Percentiles rank a stretch among this genome's conserved stretches.
phyloP scores from a whole-genome alignment of 148 eudicot genomes.

The Amaranthus cruentus region DNA sequence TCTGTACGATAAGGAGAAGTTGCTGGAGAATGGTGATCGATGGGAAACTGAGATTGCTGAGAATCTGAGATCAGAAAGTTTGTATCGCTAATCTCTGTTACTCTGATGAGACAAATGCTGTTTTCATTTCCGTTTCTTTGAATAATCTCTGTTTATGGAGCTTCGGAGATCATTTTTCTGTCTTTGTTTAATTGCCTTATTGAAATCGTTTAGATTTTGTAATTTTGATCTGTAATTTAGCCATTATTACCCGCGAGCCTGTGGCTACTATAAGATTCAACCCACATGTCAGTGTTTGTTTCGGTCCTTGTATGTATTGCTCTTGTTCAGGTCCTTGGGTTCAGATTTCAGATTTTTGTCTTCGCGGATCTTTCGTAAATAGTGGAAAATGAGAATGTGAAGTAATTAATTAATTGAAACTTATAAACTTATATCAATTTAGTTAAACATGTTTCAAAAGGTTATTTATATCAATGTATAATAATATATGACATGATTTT shows the following conservation, averaged over 20 bases:
- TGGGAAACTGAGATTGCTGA: constrained; percentile 99
- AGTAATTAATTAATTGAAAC: no score
- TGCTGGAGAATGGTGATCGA: constrained; percentile 94
- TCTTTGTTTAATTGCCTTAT: background rate
- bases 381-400: no score
- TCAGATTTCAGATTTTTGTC: no score
- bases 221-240: background rate
- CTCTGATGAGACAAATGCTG: background rate
- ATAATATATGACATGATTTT: no score
- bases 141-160: constrained; percentile 20
- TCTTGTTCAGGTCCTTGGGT: no score
- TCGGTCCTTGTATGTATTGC: background rate
- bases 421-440: no score
- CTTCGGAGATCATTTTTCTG: constrained; percentile 18
- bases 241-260: background rate
- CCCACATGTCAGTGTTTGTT: background rate
- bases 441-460: no score
- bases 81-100: constrained; percentile 57
- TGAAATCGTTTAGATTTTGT: constrained; percentile 22
- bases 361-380: no score
- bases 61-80: constrained; percentile 90
- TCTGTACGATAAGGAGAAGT: constrained; percentile 96
- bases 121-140: constrained; percentile 4
- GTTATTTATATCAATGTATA: no score
- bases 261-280: background rate